Percentiles rank a stretch among this genome's conserved stretches.
Conservation (phyloP, 1,139 yeast species). For the Groenewaldozyma sp. region DNA sequence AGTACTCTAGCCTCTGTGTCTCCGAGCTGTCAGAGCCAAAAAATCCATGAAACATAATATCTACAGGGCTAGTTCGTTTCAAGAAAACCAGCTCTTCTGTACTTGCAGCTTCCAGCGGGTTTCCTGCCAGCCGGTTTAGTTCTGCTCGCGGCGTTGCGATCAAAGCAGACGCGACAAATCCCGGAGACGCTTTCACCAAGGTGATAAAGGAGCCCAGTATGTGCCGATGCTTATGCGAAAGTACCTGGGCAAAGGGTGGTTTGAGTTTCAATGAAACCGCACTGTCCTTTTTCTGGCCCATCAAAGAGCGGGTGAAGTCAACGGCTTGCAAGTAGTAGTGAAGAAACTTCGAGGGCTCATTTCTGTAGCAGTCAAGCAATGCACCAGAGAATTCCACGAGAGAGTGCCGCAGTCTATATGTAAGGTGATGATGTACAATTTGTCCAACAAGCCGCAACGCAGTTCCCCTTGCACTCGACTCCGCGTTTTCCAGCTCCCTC, state of each 20-base stretch:
- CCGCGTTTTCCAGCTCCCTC: background rate
- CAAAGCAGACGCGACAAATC: constrained; percentile 28
- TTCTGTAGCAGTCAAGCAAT: constrained; percentile 14
- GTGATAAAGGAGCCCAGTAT: constrained; percentile 28
- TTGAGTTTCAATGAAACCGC: constrained; percentile 6
- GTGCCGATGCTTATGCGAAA: constrained; percentile 21
- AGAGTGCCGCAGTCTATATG: constrained; percentile 19
- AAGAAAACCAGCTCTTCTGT: constrained; percentile 22
- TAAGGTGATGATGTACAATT: constrained; percentile 19
- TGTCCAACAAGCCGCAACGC: constrained; percentile 18
- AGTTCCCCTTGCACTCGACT: constrained; percentile 8
- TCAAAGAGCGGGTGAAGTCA: constrained; percentile 19
- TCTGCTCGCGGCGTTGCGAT: constrained; percentile 22
- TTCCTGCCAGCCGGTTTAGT: constrained; percentile 17
- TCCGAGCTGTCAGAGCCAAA: constrained; percentile 15
- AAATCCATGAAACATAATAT: constrained; percentile 26
- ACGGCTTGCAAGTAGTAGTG: constrained; percentile 19
- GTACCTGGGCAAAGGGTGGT: constrained; percentile 15
- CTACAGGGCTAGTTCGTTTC: constrained; percentile 25
- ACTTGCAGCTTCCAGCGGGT: constrained; percentile 13
- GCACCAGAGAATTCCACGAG: constrained; percentile 13
- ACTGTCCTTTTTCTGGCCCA: constrained; percentile 14
- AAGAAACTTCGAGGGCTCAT: constrained; percentile 20
- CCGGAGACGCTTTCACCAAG: constrained; percentile 29
- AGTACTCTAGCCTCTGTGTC: constrained; percentile 24